phyloP scores from a whole-genome alignment of 176 grass and related monocot species.

The Juncus inflexus region DNA sequence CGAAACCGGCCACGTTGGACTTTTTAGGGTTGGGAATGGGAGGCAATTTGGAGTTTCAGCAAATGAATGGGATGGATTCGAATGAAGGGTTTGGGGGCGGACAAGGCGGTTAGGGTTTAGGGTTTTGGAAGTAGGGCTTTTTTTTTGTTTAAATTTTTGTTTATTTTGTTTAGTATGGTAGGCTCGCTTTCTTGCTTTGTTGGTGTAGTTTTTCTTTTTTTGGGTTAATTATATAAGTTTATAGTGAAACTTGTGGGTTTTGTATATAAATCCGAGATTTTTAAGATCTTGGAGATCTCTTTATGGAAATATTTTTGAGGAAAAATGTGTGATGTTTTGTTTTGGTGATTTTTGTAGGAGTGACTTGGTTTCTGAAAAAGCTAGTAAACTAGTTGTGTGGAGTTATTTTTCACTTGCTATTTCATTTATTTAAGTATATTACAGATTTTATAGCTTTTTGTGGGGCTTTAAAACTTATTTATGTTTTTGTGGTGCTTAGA shows the following conservation, averaged over 20 bases:
- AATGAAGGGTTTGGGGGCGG: constrained; percentile 34
- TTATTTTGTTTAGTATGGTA: constrained; percentile 39
- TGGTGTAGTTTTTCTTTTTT: constrained; percentile 16
- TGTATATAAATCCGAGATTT: constrained; percentile 23
- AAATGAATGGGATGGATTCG: constrained; percentile 57
- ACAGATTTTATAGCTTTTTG: too few species aligned
- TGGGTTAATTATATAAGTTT: constrained; percentile 7
- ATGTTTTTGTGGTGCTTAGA: too few species aligned
- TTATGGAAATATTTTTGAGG: too few species aligned
- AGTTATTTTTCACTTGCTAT: too few species aligned
- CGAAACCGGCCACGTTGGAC: constrained; percentile 81
- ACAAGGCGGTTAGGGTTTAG: constrained; percentile 34
- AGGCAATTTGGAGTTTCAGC: constrained; percentile 37
- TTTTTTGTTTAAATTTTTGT: constrained; percentile 13
- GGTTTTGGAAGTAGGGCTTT: constrained; percentile 25
- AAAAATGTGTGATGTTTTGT: too few species aligned
- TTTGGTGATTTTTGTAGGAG: too few species aligned
- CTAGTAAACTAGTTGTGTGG: too few species aligned
- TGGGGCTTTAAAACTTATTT: too few species aligned
- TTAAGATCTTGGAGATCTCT: neutral
- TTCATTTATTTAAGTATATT: too few species aligned
- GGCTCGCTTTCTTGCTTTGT: constrained; percentile 12
- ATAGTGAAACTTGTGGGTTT: constrained; percentile 19
- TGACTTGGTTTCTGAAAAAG: too few species aligned
- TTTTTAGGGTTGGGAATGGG: constrained; percentile 83